These are phyloP conservation scores for Chenopodium quinoa DNA, from an alignment of 148 eudicot genomes.

Conservation along the genomic window DNA sequence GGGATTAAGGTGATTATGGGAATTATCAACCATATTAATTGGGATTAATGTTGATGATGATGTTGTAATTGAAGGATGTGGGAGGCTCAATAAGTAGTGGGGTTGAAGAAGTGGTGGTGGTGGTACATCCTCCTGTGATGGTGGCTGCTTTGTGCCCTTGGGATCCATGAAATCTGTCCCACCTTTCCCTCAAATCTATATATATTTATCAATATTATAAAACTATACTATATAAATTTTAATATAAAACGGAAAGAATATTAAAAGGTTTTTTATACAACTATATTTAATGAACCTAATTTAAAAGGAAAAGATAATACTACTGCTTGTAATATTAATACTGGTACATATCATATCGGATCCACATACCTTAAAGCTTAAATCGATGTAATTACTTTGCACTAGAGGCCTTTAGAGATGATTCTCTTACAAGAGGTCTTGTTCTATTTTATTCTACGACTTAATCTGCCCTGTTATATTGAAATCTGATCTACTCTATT, in stretches of 20 bases:
- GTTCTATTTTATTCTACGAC: no score
- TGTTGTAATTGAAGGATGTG: slow-evolving; percentile 18
- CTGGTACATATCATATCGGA: neutral
- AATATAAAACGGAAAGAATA: neutral
- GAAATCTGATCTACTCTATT: no score
- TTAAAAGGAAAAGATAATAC: neutral
- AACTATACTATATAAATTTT: no score
- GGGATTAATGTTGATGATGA: slow-evolving; percentile 35
- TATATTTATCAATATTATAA: neutral
- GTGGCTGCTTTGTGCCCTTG: slow-evolving; percentile 41
- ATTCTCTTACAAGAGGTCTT: no score
- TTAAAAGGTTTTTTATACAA: neutral
- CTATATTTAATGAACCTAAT: neutral
- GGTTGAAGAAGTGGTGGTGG: slow-evolving; percentile 20
- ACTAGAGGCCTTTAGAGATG: no score
- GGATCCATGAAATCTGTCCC: slow-evolving; percentile 51
- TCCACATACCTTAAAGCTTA: neutral
- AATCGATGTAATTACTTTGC: no score
- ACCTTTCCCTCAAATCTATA: slow-evolving; percentile 1
- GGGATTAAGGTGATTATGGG: slow-evolving; percentile 26
- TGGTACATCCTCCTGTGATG: slow-evolving; percentile 24
- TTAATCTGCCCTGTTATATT: no score
- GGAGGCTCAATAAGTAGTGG: slow-evolving; percentile 40
- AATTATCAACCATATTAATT: slow-evolving; percentile 28
- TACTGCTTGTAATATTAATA: neutral